phyloP scores from a whole-genome alignment of 2,329 filamentous ascomycete genomes.

The Pestalotiopsis sp. region DNA sequence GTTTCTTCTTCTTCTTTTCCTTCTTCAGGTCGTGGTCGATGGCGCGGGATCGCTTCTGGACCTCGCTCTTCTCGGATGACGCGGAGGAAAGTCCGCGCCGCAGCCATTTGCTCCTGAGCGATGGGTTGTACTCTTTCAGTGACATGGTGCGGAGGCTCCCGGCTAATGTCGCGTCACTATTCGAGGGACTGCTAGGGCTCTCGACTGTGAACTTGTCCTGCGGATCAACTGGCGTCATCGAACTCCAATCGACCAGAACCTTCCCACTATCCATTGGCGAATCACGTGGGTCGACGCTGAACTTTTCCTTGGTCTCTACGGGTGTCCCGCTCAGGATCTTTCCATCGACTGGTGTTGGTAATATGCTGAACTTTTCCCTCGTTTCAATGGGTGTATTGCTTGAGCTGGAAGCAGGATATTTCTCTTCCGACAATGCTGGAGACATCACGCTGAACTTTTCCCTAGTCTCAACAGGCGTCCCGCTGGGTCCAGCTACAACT shows the following conservation, averaged over 20 bases:
- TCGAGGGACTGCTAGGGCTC: neutral
- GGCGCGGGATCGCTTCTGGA: conserved; percentile 5
- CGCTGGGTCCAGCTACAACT: neutral
- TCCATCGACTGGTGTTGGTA: neutral
- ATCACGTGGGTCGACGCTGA: neutral
- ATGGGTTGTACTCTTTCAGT: neutral
- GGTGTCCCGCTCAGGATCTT: neutral
- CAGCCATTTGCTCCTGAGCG: neutral
- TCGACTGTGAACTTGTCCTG: neutral
- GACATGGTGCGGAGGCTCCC: neutral
- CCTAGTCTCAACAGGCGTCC: neutral
- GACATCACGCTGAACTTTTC: neutral
- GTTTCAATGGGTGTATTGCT: neutral
- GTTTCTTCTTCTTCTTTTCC: conserved; percentile 9
- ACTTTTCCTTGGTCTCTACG: conserved; percentile 7
- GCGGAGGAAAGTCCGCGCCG: neutral
- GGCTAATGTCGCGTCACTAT: neutral
- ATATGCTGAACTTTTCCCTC: conserved; percentile 2
- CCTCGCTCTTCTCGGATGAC: neutral
- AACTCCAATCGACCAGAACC: neutral
- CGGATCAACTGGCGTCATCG: neutral
- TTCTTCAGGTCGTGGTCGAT: conserved; percentile 9
- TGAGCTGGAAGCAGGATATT: neutral
- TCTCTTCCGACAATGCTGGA: neutral
- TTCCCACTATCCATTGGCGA: neutral